These are phyloP conservation scores for Metschnikowia gruessii DNA, from an alignment of 805 yeast genomes.

Conservation along the genomic window DNA sequence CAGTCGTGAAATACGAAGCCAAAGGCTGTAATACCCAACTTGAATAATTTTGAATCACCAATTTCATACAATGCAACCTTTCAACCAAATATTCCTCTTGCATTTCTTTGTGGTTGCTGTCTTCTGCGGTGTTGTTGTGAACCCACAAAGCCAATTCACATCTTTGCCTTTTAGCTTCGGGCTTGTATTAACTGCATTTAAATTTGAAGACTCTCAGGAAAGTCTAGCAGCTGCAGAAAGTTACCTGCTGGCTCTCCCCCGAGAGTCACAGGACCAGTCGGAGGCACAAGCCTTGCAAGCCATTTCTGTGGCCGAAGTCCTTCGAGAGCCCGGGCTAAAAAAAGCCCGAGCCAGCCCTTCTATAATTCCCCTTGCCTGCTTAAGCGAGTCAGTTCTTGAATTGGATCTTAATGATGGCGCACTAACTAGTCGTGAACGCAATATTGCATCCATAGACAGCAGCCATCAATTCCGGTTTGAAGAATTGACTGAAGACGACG, in stretches of 20 bases:
- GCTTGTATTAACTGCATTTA: slow-evolving; percentile 31
- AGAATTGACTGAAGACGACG: slow-evolving; percentile 13
- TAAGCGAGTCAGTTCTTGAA: slow-evolving; percentile 16
- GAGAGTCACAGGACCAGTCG: not conserved
- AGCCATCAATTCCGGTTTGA: slow-evolving; percentile 42
- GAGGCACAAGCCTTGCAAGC: slow-evolving; percentile 4
- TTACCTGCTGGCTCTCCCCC: not conserved
- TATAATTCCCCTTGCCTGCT: slow-evolving; percentile 14
- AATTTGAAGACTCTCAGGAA: slow-evolving; percentile 11
- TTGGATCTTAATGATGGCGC: slow-evolving; percentile 32
- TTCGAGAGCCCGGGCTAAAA: slow-evolving; percentile 2
- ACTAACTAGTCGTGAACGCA: slow-evolving; percentile 29
- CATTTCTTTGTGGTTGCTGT: not conserved
- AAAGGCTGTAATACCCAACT: too few species aligned
- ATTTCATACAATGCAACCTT: not conserved
- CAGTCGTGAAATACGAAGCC: not conserved
- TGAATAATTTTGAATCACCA: too few species aligned
- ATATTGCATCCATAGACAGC: slow-evolving; percentile 39
- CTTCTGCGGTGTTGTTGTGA: not conserved
- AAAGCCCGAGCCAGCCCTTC: slow-evolving; percentile 1
- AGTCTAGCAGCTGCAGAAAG: not conserved
- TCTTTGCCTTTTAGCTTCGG: slow-evolving; percentile 37
- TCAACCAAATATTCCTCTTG: not conserved
- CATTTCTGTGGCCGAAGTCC: slow-evolving; percentile 9
- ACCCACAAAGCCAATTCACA: slow-evolving; percentile 2